Conservation (phyloP, 352 stramenopile genomes). For the Elongisporangium anandrum region DNA sequence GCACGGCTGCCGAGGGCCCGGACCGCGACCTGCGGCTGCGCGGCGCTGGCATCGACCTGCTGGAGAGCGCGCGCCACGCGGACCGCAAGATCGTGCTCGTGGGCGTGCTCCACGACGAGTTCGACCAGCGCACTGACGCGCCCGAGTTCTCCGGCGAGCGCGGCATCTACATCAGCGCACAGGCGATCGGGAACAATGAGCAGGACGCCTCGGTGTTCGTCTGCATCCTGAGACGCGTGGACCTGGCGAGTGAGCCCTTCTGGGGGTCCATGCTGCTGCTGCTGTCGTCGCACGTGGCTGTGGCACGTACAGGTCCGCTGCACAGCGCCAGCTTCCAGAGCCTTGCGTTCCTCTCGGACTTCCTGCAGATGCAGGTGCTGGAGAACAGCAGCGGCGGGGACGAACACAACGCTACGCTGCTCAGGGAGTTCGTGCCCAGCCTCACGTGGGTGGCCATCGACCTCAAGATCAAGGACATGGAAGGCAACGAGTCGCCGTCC, state of each 20-base stretch:
- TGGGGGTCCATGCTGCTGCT: conserved; percentile 64
- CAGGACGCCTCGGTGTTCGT: conserved; percentile 48
- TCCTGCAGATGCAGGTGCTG: conserved; percentile 42
- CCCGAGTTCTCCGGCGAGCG: conserved; percentile 19
- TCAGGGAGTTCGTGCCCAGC: conserved; percentile 45
- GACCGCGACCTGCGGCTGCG: conserved; percentile 34
- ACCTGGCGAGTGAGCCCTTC: conserved; percentile 41
- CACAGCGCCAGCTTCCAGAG: conserved; percentile 29
- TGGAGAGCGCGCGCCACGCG: conserved; percentile 39
- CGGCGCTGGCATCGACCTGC: conserved; percentile 35
- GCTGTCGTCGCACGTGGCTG: conserved; percentile 53
- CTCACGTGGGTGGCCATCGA: conserved; percentile 70
- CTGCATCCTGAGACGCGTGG: conserved; percentile 45
- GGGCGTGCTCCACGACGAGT: conserved; percentile 38
- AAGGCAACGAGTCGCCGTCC: conserved; percentile 48
- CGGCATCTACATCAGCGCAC: conserved; percentile 51
- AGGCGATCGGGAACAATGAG: conserved; percentile 32
- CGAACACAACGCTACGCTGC: conserved; percentile 33
- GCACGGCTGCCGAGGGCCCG: conserved; percentile 25
- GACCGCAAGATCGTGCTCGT: conserved; percentile 53
- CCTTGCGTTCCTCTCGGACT: conserved; percentile 44
- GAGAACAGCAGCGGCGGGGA: conserved; percentile 8
- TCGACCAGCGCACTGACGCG: conserved; percentile 3
- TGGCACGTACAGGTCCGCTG: conserved; percentile 34
- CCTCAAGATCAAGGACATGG: conserved; percentile 80